A percentile compares a stretch with the other conserved stretches of the same genome.
Evolutionary conservation across 768 basidiomycete species (phyloP).

Genomic region (Boletus edulis): DNA sequence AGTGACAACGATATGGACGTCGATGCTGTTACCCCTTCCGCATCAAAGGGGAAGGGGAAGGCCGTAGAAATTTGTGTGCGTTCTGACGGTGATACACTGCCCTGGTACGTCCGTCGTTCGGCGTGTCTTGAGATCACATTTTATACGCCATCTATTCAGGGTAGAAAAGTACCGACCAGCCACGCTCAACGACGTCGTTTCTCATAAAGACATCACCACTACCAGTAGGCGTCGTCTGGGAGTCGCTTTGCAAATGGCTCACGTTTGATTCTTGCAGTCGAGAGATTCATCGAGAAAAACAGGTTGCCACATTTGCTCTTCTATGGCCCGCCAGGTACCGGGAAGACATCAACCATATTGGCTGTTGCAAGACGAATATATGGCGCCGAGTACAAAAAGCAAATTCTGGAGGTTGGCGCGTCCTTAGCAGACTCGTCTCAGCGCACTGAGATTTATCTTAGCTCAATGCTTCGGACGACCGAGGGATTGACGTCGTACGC

Average conservation of each 20-base stretch:
- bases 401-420: constrained; percentile 81
- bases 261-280: constrained; percentile 54
- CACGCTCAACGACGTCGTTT: constrained; percentile 90
- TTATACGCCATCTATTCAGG: constrained; percentile 44
- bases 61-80: constrained; percentile 42
- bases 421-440: background rate
- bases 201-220: constrained; percentile 90
- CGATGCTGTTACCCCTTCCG: constrained; percentile 31
- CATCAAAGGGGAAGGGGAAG: constrained; percentile 71
- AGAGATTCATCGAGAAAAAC: constrained; percentile 95
- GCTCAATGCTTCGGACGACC: constrained; percentile 98
- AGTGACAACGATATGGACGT: constrained; percentile 54
- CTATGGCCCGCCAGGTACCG: constrained; percentile 98
- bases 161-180: constrained; percentile 97
- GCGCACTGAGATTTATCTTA: constrained; percentile 29
- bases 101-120: constrained; percentile 59
- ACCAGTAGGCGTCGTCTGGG: constrained; percentile 60
- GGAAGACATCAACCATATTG: constrained; percentile 96
- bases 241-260: background rate
- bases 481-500: constrained; percentile 97
- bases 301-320: constrained; percentile 92
- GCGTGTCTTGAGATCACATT: background rate
- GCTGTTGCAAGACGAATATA: constrained; percentile 96
- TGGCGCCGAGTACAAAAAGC: constrained; percentile 79
- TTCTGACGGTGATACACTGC: constrained; percentile 65